Evolutionary conservation across 2,329 filamentous ascomycete genomes (phyloP).

Genomic region (Penicillium sp.): DNA sequence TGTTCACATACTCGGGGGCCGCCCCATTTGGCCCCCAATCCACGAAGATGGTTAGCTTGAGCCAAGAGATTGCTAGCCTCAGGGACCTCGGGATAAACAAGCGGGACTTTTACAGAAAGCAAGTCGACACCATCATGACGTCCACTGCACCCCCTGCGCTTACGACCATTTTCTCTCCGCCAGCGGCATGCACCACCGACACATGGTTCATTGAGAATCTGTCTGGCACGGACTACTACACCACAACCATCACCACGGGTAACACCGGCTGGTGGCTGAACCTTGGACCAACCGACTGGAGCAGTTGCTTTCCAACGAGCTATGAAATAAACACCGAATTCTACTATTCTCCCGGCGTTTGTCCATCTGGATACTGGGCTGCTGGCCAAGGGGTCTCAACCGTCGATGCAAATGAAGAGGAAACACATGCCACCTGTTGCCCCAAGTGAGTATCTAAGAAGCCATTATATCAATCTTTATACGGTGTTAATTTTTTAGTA

Average conservation of each 20-base stretch:
- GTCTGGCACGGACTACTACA: neutral
- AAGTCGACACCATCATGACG: too few relatives aligned
- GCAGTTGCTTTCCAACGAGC: neutral
- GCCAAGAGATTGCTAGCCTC: too few relatives aligned
- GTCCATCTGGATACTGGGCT: constrained; percentile 2
- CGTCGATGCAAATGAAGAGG: neutral
- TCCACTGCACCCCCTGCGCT: neutral
- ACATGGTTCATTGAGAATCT: constrained; percentile 2
- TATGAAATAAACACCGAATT: neutral
- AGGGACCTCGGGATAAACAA: too few relatives aligned
- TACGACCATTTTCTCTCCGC: neutral
- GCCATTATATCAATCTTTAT: too few relatives aligned
- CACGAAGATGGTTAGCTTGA: too few relatives aligned
- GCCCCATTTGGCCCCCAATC: too few relatives aligned
- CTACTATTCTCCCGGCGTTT: constrained; percentile 6
- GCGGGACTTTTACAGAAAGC: too few relatives aligned
- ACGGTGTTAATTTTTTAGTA: neutral
- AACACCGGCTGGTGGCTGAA: constrained; percentile 3
- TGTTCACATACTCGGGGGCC: too few relatives aligned
- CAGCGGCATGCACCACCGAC: neutral
- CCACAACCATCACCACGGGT: neutral
- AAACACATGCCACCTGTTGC: constrained; percentile 4
- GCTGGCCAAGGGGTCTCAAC: neutral
- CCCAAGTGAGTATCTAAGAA: neutral
- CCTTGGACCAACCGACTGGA: constrained; percentile 1